phyloP scores from a whole-genome alignment of 345 rosid species.

The Dovyalis caffra region DNA sequence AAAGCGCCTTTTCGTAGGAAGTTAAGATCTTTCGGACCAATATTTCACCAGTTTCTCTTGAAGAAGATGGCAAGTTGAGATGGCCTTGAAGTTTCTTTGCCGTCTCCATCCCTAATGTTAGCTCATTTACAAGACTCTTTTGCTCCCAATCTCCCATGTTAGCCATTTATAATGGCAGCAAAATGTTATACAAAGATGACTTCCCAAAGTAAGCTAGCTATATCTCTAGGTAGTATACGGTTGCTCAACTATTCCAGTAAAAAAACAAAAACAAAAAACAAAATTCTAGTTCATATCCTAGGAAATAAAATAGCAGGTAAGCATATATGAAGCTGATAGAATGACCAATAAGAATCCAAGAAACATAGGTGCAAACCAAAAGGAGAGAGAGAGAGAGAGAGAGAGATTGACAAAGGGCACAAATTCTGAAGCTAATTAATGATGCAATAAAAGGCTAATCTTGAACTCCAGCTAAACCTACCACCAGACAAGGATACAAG shows the following conservation, averaged over 20 bases:
- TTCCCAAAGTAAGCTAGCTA: not conserved
- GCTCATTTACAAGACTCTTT: slow-evolving; percentile 48
- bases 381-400: too few relatives aligned
- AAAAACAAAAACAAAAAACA: too few relatives aligned
- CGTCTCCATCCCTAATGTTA: slow-evolving; percentile 57
- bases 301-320: too few relatives aligned
- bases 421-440: too few relatives aligned
- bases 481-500: too few relatives aligned
- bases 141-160: slow-evolving; percentile 53
- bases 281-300: too few relatives aligned
- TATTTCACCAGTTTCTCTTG: slow-evolving; percentile 41
- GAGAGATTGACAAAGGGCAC: too few relatives aligned
- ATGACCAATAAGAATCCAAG: not conserved
- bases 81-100: slow-evolving; percentile 49
- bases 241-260: not conserved
- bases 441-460: too few relatives aligned
- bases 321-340: not conserved
- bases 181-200: not conserved
- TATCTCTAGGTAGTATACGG: not conserved
- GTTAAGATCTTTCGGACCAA: slow-evolving; percentile 48
- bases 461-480: too few relatives aligned
- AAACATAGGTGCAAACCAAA: too few relatives aligned
- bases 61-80: slow-evolving; percentile 43
- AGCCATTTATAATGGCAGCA: slow-evolving; percentile 21
- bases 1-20: slow-evolving; percentile 62